Base-by-base conservation (phyloP, 2,329 filamentous ascomycete genomes). In the Beauveria varroae region DNA sequence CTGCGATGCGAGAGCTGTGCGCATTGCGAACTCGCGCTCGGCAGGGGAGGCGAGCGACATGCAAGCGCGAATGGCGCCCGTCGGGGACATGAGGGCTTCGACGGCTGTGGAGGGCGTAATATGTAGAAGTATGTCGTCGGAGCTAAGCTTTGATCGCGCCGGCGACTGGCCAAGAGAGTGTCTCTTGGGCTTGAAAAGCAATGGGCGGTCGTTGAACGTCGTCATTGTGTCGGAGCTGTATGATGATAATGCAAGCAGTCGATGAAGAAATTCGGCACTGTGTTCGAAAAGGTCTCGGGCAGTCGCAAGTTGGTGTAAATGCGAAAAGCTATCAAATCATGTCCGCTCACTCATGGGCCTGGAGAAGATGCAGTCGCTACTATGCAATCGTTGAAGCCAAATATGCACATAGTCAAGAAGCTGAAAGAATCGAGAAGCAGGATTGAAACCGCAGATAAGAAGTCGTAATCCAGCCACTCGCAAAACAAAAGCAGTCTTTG, bases 21-120 rank as follows among this genome's bases (percentile, higher is more conserved):
- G 82, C 68, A 87, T 79, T 47, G 87, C 89, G 72, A 93, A 86
- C 18, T 88, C 86, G 67, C 87, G 84, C 73, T 93, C 88, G 26
- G 82, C 75, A 3, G 80, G 75, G 1, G 87, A 86, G 18, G 87
- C 84, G 41, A 77, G 78, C 63, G 86, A 82, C 62, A 91, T 81
- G 69, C 86, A 89, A 52, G 74, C 69, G 68, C 81, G 81, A 20
- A 88, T 71, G 47, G 78, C 72, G 41, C 81, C 82, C 5, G 76
- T 78, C 22, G 81, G 80, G 54, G 76, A 76, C 52, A 78, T 78
- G 65, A 90, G 81, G 18, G 85, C 81, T 63, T 86, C 81, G 63
- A 88, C 76, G 28, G 82, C 86, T 30, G 80, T 80, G 43, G 81
- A 75, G 1, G 87, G 87, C 4, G 82, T 81, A 30, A 90, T 77